A percentile compares a stretch with the other conserved stretches of the same genome.
These are phyloP conservation scores for Spizellomyces sp. DNA, from an alignment of 192 early-diverging fungal species.

Conservation along the genomic window DNA sequence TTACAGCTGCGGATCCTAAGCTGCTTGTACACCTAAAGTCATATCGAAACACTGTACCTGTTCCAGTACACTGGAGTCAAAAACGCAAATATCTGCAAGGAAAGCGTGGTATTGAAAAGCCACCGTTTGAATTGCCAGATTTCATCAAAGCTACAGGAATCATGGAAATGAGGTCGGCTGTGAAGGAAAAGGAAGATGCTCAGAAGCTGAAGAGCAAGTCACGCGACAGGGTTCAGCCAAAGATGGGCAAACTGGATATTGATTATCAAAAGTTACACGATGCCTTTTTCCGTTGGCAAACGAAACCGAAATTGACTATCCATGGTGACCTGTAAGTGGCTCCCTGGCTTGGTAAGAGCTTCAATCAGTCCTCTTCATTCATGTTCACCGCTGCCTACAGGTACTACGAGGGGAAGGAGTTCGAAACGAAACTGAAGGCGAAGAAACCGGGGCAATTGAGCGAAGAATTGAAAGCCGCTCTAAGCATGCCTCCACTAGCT, in stretches of 20 bases:
- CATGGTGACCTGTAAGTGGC: constrained; percentile 79
- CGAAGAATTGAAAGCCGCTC: constrained; percentile 78
- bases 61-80: constrained; percentile 93
- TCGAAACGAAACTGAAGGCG: constrained; percentile 83
- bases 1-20: constrained; percentile 86
- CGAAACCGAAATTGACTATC: constrained; percentile 71
- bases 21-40: constrained; percentile 91
- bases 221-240: constrained; percentile 84
- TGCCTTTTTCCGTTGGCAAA: constrained; percentile 96
- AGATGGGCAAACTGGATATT: constrained; percentile 95
- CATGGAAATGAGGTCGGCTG: constrained; percentile 90
- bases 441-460: constrained; percentile 87
- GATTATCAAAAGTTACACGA: constrained; percentile 98
- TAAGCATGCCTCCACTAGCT: constrained; percentile 88
- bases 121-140: constrained; percentile 87
- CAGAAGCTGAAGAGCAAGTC: constrained; percentile 79
- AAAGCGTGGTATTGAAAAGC: constrained; percentile 95
- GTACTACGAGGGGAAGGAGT: constrained; percentile 98
- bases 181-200: constrained; percentile 86
- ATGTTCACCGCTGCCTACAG: constrained; percentile 12
- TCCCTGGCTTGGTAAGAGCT: neutral
- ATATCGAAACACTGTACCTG: constrained; percentile 90
- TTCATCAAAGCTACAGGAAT: constrained; percentile 98
- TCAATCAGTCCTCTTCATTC: neutral
- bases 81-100: constrained; percentile 97